Evolutionary conservation across 192 early-diverging fungal genomes (phyloP).

Genomic region (Chytriomyces hyalinus): DNA sequence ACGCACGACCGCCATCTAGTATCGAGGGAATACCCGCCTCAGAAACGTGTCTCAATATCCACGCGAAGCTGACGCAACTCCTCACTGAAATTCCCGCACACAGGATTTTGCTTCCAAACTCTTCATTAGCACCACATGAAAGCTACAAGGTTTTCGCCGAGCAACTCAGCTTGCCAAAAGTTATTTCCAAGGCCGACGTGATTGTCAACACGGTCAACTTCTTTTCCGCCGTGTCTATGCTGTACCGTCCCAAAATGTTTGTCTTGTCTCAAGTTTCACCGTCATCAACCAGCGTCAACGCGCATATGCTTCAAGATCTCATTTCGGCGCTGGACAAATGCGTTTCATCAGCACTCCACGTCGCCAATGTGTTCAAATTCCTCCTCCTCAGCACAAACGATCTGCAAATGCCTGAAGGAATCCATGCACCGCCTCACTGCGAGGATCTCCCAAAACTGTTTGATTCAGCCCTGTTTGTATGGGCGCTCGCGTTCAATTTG

Average conservation of each 20-base stretch:
- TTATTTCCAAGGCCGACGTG: neutral
- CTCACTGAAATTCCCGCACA: neutral
- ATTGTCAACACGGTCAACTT: neutral
- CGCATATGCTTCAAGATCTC: neutral
- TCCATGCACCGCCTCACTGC: neutral
- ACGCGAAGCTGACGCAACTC: neutral
- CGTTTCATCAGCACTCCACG: neutral
- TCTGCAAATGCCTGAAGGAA: neutral
- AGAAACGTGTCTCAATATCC: neutral
- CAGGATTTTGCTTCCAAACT: neutral
- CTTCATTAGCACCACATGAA: neutral
- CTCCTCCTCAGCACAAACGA: neutral
- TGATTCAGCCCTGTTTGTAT: neutral
- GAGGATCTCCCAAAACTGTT: neutral
- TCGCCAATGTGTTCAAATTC: neutral
- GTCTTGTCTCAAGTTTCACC: neutral
- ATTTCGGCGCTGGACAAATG: neutral
- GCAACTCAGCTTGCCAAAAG: neutral
- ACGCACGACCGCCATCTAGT: neutral
- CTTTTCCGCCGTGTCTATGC: neutral
- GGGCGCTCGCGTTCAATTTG: neutral
- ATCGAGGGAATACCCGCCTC: neutral
- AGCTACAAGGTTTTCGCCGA: neutral
- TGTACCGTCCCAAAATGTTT: constrained; percentile 15
- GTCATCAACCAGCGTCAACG: too few relatives aligned